Conservation (phyloP, 257 asterid species). For the Solanum etuberosum region DNA sequence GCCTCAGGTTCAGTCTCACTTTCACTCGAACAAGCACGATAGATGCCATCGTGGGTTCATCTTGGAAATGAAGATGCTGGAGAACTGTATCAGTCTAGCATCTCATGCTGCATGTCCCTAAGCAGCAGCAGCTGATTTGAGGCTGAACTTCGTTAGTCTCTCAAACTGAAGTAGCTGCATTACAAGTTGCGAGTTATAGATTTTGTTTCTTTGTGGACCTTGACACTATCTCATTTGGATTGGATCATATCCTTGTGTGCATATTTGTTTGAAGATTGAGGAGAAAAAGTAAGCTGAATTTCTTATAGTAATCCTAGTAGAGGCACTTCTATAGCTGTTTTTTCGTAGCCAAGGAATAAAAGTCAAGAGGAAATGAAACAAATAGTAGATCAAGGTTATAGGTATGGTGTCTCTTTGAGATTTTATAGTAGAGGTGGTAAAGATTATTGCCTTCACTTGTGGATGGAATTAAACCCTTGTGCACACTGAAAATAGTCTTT, state of each 20-base stretch:
- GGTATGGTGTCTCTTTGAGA: neutral
- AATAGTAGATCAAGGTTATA: neutral
- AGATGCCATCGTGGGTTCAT: neutral
- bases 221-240: neutral
- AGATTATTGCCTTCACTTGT: neutral
- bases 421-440: no score
- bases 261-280: no score
- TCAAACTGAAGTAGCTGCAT: neutral
- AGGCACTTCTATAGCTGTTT: neutral
- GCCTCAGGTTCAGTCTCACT: neutral
- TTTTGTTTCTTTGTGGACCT: neutral
- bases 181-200: neutral
- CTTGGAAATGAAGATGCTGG: neutral
- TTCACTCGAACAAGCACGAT: neutral
- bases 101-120: neutral
- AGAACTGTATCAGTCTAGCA: neutral
- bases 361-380: neutral
- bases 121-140: neutral
- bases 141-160: neutral
- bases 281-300: no score
- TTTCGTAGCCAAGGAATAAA: neutral
- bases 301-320: no score
- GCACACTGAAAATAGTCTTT: neutral
- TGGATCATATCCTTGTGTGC: no score
- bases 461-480: neutral